Base-by-base conservation (phyloP, 345 rosid species). In the Odontarrhena argentea region DNA sequence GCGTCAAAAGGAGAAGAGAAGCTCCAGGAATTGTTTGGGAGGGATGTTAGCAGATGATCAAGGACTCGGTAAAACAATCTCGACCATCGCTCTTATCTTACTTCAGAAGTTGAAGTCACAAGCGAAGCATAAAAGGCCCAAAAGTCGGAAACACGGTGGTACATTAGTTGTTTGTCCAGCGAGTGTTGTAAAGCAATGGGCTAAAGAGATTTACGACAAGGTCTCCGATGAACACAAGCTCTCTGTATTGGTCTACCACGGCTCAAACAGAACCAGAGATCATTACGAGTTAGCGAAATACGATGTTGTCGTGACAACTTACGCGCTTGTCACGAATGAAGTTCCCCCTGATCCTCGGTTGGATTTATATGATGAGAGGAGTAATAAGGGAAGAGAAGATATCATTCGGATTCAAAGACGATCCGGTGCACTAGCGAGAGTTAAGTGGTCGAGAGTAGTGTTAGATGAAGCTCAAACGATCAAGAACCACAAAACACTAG, bases 41-140 rank as follows among this genome's bases (percentile, higher is more conserved):
- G 95, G 98, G 71, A 92, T 92, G 62, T 78, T 89, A 78, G 96
- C 95, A 55, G 96, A 92, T 82, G 98, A 92, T 72, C 98, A 92
- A 38, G 96, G 96, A 42, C 96, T 92, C 74, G 98, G 96, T 76
- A 92, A 92, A 84, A 92, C 98, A 45, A 65, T 92, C 71, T 92
- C 98, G 24, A 79, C 85, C 78, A 89, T 92, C 79, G 90, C 98
- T 43, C 96, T 92, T 55, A 72, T 88, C 71, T 86, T 80, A 78
- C 73, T 81, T 75, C 92, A 87, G 58, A 87, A 73, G 83, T 69
- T 41, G 24, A 78, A 83, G 80, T 74, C 81, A 67, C 84, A 82
- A 73, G 50, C 82, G 55, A 89, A 83, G 57, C 49, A 79, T 10
- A 82, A 78, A 75, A 77, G 76, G 25, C 18, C 49, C 18, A 55